Percentiles rank a stretch among this genome's conserved stretches.
Conservation (phyloP, 148 eudicot species). For the Silene latifolia region DNA sequence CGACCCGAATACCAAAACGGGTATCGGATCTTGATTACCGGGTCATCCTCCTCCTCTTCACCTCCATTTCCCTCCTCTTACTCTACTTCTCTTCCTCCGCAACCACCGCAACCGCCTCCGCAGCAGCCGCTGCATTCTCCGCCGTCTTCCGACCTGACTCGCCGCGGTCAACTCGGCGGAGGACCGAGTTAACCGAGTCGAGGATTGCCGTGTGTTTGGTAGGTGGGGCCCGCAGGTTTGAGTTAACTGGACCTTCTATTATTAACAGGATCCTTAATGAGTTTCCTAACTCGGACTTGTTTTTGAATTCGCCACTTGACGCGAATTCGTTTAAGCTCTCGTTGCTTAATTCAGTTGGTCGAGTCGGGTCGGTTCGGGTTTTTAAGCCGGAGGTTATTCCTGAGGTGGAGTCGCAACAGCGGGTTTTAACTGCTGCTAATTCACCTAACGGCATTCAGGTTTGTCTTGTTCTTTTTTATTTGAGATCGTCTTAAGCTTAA, state of each 20-base stretch:
- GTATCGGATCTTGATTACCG: constrained; percentile 55
- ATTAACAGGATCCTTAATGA: constrained; percentile 41
- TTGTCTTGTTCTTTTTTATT: background rate
- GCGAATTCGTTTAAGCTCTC: constrained; percentile 53
- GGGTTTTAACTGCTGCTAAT: constrained; percentile 68
- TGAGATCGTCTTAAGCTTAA: too few relatives aligned
- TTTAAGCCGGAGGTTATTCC: constrained; percentile 44
- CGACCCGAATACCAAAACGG: constrained; percentile 28
- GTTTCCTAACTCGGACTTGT: constrained; percentile 68
- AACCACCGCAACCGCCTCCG: background rate
- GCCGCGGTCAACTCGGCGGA: background rate
- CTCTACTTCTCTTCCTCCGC: constrained; percentile 27
- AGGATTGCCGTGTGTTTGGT: constrained; percentile 84
- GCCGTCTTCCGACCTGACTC: background rate
- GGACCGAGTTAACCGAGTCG: constrained; percentile 35
- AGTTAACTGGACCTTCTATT: constrained; percentile 88
- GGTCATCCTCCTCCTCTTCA: constrained; percentile 35
- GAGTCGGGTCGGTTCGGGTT: constrained; percentile 52
- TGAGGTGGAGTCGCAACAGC: constrained; percentile 56
- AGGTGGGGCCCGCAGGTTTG: constrained; percentile 87
- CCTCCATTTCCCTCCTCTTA: constrained; percentile 41
- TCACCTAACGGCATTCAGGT: constrained; percentile 98
- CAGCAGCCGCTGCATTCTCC: constrained; percentile 6
- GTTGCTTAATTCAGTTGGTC: constrained; percentile 41
- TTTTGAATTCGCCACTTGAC: constrained; percentile 70